Base-by-base conservation (phyloP, 495 filamentous ascomycete species). In the Annulohypoxylon nitens region DNA sequence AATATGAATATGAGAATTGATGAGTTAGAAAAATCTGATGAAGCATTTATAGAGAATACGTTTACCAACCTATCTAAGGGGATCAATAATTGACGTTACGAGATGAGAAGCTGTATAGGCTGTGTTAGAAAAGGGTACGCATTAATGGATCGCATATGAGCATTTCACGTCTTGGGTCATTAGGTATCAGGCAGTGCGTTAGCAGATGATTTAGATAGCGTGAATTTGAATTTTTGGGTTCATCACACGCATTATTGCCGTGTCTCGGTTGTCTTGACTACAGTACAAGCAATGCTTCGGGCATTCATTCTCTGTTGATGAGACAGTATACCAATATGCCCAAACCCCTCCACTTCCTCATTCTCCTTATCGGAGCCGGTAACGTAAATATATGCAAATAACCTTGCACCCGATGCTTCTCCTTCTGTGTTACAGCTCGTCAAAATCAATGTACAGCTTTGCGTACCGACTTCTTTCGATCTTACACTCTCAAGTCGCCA, bases 281-380 rank as follows among this genome's bases (percentile, higher is more conserved):
- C 16, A 34, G 23, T 67, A 37, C 18, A 67, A 41, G 45, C 37
- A 64, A 55, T 26, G 36, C 45, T 69, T 69, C 53, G 60, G 60
- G 64, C 63, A 61, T 64, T 26, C 63, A 64, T 64, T 37, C 34
- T 59, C 26, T 45, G 48, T 33, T 30, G 36, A 39, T 34, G 39
- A 25, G 48, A 58, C 11, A 43, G 47, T 43, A 50, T 37, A 33
- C 26, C 37, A 43, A 55, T 9, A 20, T 23, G 33, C 7, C 18
- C 25, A 39, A 7, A 36, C 11, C 41, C 9, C 6, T 47, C n/a
- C 6, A 26, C 43, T 30, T 16, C 30, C 16, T 47, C 23, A 43
- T 14, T 43, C 4, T 4, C 12, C 12, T 43, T 14, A 5, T 43
- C 12, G 2, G 39, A n/a, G 14, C 14, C 10, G 12, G 4, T 16